phyloP scores from a whole-genome alignment of 2,329 filamentous ascomycete genomes.

The Fusarium temperatum region DNA sequence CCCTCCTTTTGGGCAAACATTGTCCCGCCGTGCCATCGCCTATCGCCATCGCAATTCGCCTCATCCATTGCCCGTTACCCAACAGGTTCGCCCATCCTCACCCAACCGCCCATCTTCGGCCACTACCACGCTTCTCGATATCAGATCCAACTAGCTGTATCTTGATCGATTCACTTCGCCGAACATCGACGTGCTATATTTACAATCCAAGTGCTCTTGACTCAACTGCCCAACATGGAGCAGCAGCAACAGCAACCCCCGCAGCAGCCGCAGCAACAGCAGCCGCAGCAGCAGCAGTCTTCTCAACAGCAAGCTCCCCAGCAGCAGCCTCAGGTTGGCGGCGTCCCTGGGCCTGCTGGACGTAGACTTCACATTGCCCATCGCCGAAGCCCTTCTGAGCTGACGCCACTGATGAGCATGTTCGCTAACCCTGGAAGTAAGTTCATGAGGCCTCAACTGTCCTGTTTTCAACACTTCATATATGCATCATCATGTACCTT shows the following conservation, averaged over 20 bases:
- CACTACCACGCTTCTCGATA: constrained; percentile 35
- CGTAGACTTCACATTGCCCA: constrained; percentile 97
- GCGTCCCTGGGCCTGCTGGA: constrained; percentile 78
- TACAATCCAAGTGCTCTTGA: constrained; percentile 48
- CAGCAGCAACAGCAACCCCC: constrained; percentile 63
- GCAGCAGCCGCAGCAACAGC: constrained; percentile 59
- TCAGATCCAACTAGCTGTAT: constrained; percentile 36
- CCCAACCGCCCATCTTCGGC: constrained; percentile 37
- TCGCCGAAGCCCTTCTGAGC: constrained; percentile 94
- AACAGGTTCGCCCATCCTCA: constrained; percentile 37
- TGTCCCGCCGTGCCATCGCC: constrained; percentile 46
- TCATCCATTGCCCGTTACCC: constrained; percentile 37
- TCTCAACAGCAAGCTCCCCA: constrained; percentile 63
- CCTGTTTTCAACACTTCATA: background rate
- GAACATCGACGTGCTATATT: constrained; percentile 51
- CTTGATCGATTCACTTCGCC: constrained; percentile 37
- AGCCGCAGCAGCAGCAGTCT: constrained; percentile 66
- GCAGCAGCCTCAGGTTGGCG: constrained; percentile 61
- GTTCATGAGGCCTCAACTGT: constrained; percentile 46
- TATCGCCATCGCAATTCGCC: constrained; percentile 42
- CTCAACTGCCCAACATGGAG: constrained; percentile 67
- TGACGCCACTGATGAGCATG: constrained; percentile 98
- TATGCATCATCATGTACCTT: background rate
- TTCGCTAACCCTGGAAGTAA: constrained; percentile 72
- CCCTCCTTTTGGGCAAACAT: constrained; percentile 51